Percentiles rank a stretch among this genome's conserved stretches.
Evolutionary conservation across 75 land plant genomes (phyloP).

Genomic region (Selaginella tamariscina): DNA sequence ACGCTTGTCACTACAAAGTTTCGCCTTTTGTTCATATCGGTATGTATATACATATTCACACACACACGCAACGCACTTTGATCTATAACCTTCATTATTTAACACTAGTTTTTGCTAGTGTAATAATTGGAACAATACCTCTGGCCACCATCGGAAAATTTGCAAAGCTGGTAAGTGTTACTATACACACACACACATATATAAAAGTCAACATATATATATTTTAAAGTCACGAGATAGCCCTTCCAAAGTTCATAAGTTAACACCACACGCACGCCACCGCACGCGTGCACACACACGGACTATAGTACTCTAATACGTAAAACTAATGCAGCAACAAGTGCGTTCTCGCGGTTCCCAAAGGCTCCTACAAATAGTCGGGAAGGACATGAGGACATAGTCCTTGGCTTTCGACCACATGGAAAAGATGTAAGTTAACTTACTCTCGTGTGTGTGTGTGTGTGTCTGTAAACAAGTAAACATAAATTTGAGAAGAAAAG

Average conservation of each 20-base stretch:
- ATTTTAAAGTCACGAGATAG: background rate
- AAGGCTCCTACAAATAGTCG: background rate
- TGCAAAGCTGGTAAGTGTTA: conserved; percentile 35
- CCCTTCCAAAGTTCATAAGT: conserved; percentile 1
- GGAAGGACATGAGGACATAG: conserved; percentile 85
- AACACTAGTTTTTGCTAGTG: conserved; percentile 14
- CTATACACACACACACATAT: background rate
- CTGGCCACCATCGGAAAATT: conserved; percentile 84
- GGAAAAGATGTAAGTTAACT: conserved; percentile 60
- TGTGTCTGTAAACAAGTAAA: background rate
- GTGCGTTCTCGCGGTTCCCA: background rate
- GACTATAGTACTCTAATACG: background rate
- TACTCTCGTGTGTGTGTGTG: background rate
- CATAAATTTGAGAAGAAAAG: conserved; percentile 46
- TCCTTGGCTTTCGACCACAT: conserved; percentile 71
- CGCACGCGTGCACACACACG: background rate
- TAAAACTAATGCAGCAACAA: background rate
- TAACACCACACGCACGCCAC: too few species aligned
- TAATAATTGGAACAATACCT: conserved; percentile 78
- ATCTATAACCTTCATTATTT: too few species aligned
- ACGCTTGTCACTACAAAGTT: conserved; percentile 74
- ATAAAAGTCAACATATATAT: too few species aligned
- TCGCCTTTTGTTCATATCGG: conserved; percentile 58
- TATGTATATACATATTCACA: background rate
- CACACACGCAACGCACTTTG: background rate